A percentile compares a stretch with the other conserved stretches of the same genome.
These are phyloP conservation scores for Aristolochia fimbriata DNA, from an alignment of 164 flowering plant genomes.

Conservation along the genomic window DNA sequence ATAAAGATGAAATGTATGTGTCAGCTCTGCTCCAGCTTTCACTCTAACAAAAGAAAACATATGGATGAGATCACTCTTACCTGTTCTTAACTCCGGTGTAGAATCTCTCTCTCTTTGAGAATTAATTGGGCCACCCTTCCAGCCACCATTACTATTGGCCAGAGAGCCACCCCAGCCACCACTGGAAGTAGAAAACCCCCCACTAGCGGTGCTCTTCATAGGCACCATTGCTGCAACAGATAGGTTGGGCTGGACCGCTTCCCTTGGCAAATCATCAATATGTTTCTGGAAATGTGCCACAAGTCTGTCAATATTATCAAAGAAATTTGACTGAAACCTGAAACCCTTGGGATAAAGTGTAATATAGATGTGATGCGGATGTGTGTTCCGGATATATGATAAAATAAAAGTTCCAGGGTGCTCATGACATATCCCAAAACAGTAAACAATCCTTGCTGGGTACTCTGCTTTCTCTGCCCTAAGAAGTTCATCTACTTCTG, in stretches of 20 bases:
- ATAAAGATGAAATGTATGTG: not conserved
- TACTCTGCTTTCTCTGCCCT: slow-evolving; percentile 65
- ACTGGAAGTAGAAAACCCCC: slow-evolving; percentile 40
- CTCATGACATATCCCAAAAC: slow-evolving; percentile 90
- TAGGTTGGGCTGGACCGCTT: slow-evolving; percentile 53
- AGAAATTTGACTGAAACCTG: slow-evolving; percentile 65
- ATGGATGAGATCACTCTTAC: slow-evolving; percentile 19
- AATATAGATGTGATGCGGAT: slow-evolving; percentile 90
- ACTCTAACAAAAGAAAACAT: not conserved
- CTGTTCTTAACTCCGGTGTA: slow-evolving; percentile 56
- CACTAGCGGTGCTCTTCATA: slow-evolving; percentile 76
- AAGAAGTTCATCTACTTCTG: slow-evolving; percentile 83
- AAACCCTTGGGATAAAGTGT: slow-evolving; percentile 91
- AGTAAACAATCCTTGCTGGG: slow-evolving; percentile 80
- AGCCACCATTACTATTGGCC: slow-evolving; percentile 31
- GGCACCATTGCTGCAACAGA: slow-evolving; percentile 97
- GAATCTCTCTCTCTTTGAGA: slow-evolving; percentile 57
- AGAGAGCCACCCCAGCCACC: slow-evolving; percentile 59
- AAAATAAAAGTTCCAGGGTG: slow-evolving; percentile 92
- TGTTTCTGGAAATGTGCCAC: slow-evolving; percentile 88
- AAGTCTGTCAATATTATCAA: slow-evolving; percentile 85
- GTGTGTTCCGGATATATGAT: slow-evolving; percentile 73
- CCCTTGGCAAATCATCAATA: slow-evolving; percentile 67
- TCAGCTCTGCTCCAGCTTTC: not conserved
- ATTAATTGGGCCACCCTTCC: slow-evolving; percentile 48